phyloP scores from a whole-genome alignment of 495 filamentous ascomycete genomes.

The Xeromyces bisporus region DNA sequence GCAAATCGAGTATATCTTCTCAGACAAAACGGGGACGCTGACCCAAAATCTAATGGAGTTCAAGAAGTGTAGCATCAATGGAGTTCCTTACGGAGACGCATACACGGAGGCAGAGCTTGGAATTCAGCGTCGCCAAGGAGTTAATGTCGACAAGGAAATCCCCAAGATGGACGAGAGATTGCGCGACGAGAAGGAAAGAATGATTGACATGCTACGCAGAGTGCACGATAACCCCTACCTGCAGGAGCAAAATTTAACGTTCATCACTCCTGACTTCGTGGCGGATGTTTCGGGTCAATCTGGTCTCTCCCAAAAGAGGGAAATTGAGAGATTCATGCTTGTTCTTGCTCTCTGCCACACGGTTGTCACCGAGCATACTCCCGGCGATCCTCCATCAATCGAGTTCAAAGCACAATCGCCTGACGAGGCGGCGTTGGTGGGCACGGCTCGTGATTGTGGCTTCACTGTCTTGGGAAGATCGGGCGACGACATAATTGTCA shows the following conservation, averaged over 20 bases:
- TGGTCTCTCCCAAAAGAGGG: slow-evolving; percentile 56
- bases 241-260: slow-evolving; percentile 75
- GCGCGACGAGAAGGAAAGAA: slow-evolving; percentile 51
- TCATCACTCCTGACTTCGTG: slow-evolving; percentile 78
- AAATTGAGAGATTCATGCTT: slow-evolving; percentile 84
- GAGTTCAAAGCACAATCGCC: slow-evolving; percentile 96
- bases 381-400: slow-evolving; percentile 76
- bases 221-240: slow-evolving; percentile 86
- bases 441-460: slow-evolving; percentile 87
- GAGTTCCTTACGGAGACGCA: slow-evolving; percentile 86
- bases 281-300: slow-evolving; percentile 61
- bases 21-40: slow-evolving; percentile 95
- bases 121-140: slow-evolving; percentile 79
- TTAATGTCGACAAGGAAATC: slow-evolving; percentile 67
- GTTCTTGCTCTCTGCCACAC: slow-evolving; percentile 90
- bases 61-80: slow-evolving; percentile 93
- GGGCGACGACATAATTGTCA: slow-evolving; percentile 62
- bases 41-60: slow-evolving; percentile 99
- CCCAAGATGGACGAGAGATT: slow-evolving; percentile 62
- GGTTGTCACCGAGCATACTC: slow-evolving; percentile 78
- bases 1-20: slow-evolving; percentile 99
- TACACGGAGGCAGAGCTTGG: slow-evolving; percentile 94
- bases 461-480: slow-evolving; percentile 83
- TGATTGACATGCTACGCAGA: slow-evolving; percentile 53
- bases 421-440: slow-evolving; percentile 88